Base-by-base conservation (phyloP, 1,139 yeast genomes). In the Blastobotrys apis region DNA sequence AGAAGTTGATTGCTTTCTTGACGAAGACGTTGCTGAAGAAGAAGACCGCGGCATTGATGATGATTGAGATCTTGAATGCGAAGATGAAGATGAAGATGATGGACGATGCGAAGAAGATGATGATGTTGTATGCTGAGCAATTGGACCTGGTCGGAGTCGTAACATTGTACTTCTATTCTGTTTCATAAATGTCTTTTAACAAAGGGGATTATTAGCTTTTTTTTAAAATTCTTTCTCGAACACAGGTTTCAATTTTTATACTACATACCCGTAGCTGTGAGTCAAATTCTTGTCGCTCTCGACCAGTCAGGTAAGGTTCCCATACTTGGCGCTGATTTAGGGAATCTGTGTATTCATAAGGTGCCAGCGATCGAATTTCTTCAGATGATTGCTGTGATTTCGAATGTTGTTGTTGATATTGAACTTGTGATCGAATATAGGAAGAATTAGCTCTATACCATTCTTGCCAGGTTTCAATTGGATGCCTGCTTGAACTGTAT, bases 401-500 rank as follows among this genome's bases (percentile, higher is more conserved):
- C 29, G 33, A 33, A 27, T 23, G 30, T 13, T 31, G 27, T 21
- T 38, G 33, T 26, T 37, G 43, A 15, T 33, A 38, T 39, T 44
- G 45, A 27, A 41, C 49, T 21, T 41, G 44, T 13, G 38, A 44
- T 26, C 43, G 45, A 16, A 54, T 44, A 38, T 48, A 50, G 21
- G 36, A 39, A 35, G 55, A 55, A 41, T 61, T 57, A 27, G 46
- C 34, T 35, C 47, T 47, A 44, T 61, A 61, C 65, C 65, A 61
- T 41, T 59, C 62, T 41, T 58, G 65, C 65, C 65, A 61, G 33
- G 60, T 53, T 43, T 62, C 65, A 25, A 61, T 56, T 32, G 65
- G 65, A 44, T 61, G 65, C 41, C 60, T 43, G 41, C 50, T 49
- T n/a, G 58, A 48, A 40, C 56, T 54, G 49, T 54, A 60, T 31